Base-by-base conservation (phyloP, 2,329 filamentous ascomycete species). In the Nigrospora oryzae region DNA sequence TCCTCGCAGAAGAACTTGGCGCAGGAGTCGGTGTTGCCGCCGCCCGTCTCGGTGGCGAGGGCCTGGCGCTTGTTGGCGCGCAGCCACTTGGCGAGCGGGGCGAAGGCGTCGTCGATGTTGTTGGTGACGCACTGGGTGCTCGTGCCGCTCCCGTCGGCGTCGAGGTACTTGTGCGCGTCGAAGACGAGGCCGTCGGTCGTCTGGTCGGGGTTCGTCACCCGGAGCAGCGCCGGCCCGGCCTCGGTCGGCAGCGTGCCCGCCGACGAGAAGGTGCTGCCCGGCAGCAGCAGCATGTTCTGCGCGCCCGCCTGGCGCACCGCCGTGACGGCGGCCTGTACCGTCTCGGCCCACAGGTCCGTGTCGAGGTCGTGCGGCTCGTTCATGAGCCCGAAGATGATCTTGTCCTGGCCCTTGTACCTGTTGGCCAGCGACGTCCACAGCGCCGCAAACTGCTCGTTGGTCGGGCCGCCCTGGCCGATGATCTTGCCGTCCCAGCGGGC, bases 341-440 rank as follows among this genome's bases (percentile, higher is more conserved):
- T 79, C 5, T 67, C 58, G 0, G 75, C 79, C 82, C 82, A 86
- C 1, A 63, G 59, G 19, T 56, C 59, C 39, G 34, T 41, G 53
- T 80, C 71, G 44, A 77, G 60, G 43, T 79, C 74, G 58, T 83
- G 79, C 10, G 82, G 81, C 63, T 82, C 83, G 63, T 86, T 86
- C 81, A 86, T 85, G 38, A 86, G 58, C 13, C 79, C 81, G 51
- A 86, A 83, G 3, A 76, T 68, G 30, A 86, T 63, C 47, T 74
- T 77, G 34, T 67, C 56, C 40, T 78, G 62, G 8, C 55, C 54
- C 17, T 67, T 70, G 60, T 85, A 86, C 55, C 78, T 77, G 1
- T 62, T 66, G 2, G 82, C 81, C 6, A 81, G 59, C 47, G 75
- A 66, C 2, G 56, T 60, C 82, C 82, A 86, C 5, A 85, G 61